Evolutionary conservation across 495 filamentous ascomycete genomes (phyloP), one percentile per base, ranked within the genome.

Genomic region (Clohesyomyces aquaticus): DNA sequence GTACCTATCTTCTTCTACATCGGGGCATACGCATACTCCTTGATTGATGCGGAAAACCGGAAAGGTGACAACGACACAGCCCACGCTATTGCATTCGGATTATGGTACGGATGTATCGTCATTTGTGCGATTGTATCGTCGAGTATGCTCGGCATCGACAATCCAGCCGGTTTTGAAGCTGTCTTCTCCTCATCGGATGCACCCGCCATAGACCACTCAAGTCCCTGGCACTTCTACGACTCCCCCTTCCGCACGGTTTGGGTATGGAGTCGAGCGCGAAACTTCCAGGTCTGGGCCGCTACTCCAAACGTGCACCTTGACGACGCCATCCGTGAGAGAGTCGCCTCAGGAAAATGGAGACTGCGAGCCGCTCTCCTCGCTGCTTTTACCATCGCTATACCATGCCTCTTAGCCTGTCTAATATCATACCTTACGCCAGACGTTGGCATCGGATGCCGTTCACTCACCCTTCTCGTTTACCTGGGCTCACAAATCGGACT

Each of bases 41-140:
- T 57, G 19, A 22, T 47, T 25, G 55, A 57, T 11, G 55, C 55
- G 6, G 23, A 42, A 3, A n/a, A 21, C n/a, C 45, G 42, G 55
- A 32, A 21, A 28, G 55, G 55, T 1, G 55, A 57, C n/a, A 47
- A 57, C 18, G 55, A 57, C 38, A 57, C 55, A n/a, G 55, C 55
- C 3, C 55, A 57, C 18, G 35, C 55, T 1, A 35, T 57, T 10
- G 55, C 55, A 2, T 57, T 57, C 42, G 55, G 55, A 2, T 27
- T 57, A 1, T 57, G 55, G 55, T 57, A 57, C 42, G 55, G 55
- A 43, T 35, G 45, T 18, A 27, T 57, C 16, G 55, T 57, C 10
- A 57, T 57, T 19, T 35, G 41, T 4, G 55, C 55, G 14, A 57
- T 57, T 21, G 42, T 57, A 2, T 43, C 29, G 38, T 57, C 55